Evolutionary conservation across 83 land plant species (phyloP).

Genomic region (Picea abies): DNA sequence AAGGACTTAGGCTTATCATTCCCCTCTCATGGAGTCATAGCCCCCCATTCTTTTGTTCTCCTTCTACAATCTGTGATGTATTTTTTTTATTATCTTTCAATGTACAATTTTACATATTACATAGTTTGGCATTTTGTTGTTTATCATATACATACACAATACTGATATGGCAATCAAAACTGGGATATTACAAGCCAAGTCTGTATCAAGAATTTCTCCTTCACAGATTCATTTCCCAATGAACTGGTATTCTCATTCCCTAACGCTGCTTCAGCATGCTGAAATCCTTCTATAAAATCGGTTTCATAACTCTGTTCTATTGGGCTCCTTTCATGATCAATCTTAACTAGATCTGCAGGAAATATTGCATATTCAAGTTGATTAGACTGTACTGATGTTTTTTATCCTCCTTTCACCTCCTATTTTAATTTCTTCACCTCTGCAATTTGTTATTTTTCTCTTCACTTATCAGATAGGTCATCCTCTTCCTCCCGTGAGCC

Average conservation of each 20-base stretch:
- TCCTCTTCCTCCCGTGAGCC: slow-evolving; percentile 85
- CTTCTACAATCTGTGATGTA: no score
- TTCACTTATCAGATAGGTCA: slow-evolving; percentile 66
- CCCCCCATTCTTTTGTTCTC: no score
- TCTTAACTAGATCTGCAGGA: slow-evolving; percentile 19
- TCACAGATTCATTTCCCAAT: slow-evolving; percentile 30
- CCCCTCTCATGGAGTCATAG: no score
- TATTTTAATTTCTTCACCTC: slow-evolving; percentile 68
- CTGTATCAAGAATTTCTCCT: slow-evolving; percentile 31
- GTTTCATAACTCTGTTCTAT: slow-evolving; percentile 14
- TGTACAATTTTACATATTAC: no score
- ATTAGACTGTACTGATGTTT: slow-evolving; percentile 14
- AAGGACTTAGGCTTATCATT: no score
- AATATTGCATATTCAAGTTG: slow-evolving; percentile 18
- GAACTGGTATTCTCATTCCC: slow-evolving; percentile 41
- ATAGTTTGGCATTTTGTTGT: no score
- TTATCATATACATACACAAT: no score
- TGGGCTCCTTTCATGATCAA: slow-evolving; percentile 20
- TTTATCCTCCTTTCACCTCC: slow-evolving; percentile 28
- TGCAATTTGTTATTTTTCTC: slow-evolving; percentile 80
- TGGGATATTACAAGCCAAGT: slow-evolving; percentile 3
- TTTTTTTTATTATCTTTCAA: no score
- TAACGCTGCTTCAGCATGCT: slow-evolving; percentile 28
- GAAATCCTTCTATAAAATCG: slow-evolving; percentile 4
- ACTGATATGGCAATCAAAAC: no score